A percentile compares a stretch with the other conserved stretches of the same genome.
phyloP scores from a whole-genome alignment of 306 rosid genomes.

The Ormosia semicastrata region DNA sequence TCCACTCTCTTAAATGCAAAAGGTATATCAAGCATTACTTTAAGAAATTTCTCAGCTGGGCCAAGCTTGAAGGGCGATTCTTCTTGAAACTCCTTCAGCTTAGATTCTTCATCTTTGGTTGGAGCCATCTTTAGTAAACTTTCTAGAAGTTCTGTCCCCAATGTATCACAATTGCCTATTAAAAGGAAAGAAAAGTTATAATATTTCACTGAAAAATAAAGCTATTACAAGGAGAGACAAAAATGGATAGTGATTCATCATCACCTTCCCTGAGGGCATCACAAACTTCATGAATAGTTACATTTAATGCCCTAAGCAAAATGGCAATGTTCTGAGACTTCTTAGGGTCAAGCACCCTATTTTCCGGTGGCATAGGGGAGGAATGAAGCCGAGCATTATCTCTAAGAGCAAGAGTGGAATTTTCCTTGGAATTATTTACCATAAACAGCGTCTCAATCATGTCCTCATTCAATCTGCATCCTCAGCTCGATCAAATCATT shows the following conservation, averaged over 20 bases:
- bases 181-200: conserved; percentile 6
- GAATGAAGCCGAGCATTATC: conserved; percentile 58
- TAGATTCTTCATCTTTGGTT: conserved; percentile 73
- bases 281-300: conserved; percentile 81
- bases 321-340: conserved; percentile 92
- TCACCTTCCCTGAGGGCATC: conserved; percentile 89
- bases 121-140: conserved; percentile 94
- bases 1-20: conserved; percentile 89
- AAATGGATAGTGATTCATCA: not conserved
- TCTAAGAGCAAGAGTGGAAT: conserved; percentile 37
- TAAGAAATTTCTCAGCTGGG: conserved; percentile 92
- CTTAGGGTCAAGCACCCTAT: conserved; percentile 83
- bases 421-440: conserved; percentile 56
- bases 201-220: not conserved
- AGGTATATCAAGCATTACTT: conserved; percentile 80
- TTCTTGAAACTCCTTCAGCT: conserved; percentile 69
- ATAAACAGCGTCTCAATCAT: conserved; percentile 88
- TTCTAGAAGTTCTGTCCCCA: conserved; percentile 87
- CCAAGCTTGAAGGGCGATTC: conserved; percentile 85
- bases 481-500: not conserved
- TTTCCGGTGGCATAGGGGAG: conserved; percentile 49
- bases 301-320: conserved; percentile 81
- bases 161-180: conserved; percentile 70
- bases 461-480: conserved; percentile 84
- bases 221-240: not conserved